Percentiles rank a stretch among this genome's conserved stretches.
These are phyloP conservation scores for Dictyostelium citrinum DNA, from an alignment of 78 protist species.

Conservation along the genomic window DNA sequence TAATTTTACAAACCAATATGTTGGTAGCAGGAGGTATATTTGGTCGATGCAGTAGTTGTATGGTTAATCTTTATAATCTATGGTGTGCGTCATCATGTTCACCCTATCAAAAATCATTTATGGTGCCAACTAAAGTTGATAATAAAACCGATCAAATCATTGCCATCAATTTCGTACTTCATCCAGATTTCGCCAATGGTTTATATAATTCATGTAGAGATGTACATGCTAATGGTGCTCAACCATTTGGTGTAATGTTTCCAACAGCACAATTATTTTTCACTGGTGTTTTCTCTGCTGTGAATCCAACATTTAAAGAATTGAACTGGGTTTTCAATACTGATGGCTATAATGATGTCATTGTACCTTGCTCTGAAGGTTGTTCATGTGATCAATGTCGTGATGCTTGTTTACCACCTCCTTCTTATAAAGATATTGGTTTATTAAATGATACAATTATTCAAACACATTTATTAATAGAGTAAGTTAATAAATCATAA, in stretches of 20 bases:
- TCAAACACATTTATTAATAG: background rate
- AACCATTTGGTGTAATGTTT: background rate
- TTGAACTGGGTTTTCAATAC: background rate
- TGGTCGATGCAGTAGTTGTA: conserved; percentile 45
- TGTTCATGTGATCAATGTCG: conserved; percentile 44
- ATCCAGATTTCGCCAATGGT: conserved; percentile 42
- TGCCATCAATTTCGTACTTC: background rate
- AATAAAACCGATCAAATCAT: background rate
- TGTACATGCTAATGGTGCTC: conserved; percentile 1
- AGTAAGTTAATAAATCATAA: background rate
- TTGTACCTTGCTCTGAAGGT: background rate
- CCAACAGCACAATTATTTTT: background rate
- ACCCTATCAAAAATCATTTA: conserved; percentile 55
- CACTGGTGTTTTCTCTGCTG: background rate
- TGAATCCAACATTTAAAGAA: conserved; percentile 23
- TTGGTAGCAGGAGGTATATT: background rate
- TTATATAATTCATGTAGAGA: conserved; percentile 54
- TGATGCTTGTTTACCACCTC: background rate
- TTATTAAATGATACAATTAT: background rate
- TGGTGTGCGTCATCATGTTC: conserved; percentile 67
- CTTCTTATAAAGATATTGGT: background rate
- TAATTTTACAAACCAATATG: conserved; percentile 9
- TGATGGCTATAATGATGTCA: background rate
- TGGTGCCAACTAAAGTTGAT: background rate
- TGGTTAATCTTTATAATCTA: conserved; percentile 41